phyloP scores from a whole-genome alignment of 2,329 filamentous ascomycete genomes.

The Gremmenia infestans region DNA sequence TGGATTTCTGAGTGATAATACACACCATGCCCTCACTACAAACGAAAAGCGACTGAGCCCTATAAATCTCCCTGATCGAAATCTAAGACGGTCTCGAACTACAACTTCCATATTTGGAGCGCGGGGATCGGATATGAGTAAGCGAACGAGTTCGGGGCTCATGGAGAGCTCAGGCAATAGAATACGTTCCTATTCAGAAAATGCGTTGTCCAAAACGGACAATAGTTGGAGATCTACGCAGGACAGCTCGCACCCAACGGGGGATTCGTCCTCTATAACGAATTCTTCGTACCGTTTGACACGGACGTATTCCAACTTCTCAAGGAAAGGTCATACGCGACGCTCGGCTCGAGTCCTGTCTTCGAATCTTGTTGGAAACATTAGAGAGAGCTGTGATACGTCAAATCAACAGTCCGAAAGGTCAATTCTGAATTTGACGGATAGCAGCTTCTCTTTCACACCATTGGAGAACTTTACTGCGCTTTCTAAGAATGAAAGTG shows the following conservation, averaged over 20 bases:
- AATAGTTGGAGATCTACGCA: constrained; percentile 26
- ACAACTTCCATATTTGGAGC: constrained; percentile 12
- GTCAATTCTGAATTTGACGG: constrained; percentile 21
- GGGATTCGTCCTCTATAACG: constrained; percentile 15
- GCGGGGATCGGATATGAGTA: constrained; percentile 8
- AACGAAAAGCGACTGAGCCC: constrained; percentile 5
- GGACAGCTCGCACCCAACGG: constrained; percentile 17
- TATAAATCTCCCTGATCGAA: constrained; percentile 3
- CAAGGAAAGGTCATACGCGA: constrained; percentile 24
- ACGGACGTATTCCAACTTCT: constrained; percentile 28
- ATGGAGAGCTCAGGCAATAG: constrained; percentile 8
- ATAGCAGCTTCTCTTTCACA: constrained; percentile 22
- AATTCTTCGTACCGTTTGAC: constrained; percentile 16
- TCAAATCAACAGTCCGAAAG: neutral
- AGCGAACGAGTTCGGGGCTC: neutral
- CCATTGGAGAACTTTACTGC: constrained; percentile 23
- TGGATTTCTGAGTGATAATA: constrained; percentile 11
- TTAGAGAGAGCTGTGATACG: constrained; percentile 9
- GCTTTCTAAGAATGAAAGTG: constrained; percentile 9
- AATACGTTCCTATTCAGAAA: constrained; percentile 24
- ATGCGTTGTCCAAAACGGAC: constrained; percentile 19
- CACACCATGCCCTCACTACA: constrained; percentile 8
- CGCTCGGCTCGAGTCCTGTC: constrained; percentile 15
- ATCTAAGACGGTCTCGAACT: constrained; percentile 14
- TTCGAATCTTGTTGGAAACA: constrained; percentile 4